Evolutionary conservation across 73 alveolate genomes (phyloP).

Genomic region (Paramecium octaurelia): DNA sequence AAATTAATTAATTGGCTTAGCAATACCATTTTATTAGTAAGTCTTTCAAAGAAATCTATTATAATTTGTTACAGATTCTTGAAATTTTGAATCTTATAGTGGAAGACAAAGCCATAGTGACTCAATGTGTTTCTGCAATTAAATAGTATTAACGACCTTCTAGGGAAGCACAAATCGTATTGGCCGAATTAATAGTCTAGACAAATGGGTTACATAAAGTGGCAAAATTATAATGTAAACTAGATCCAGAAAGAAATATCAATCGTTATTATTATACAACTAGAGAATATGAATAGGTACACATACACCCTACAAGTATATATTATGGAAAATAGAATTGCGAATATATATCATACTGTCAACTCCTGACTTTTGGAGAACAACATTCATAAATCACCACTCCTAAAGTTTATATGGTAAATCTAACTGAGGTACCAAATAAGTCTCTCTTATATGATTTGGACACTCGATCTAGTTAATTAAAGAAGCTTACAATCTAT

Average conservation of each 20-base stretch:
- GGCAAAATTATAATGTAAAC: neutral
- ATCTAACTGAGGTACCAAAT: constrained; percentile 48
- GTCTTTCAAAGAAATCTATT: constrained; percentile 52
- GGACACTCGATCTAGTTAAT: constrained; percentile 10
- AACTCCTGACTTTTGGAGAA: neutral
- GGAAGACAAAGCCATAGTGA: constrained; percentile 25
- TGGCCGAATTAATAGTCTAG: neutral
- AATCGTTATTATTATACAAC: constrained; percentile 35
- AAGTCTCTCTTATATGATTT: constrained; percentile 5
- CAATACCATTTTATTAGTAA: constrained; percentile 35
- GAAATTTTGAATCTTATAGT: constrained; percentile 40
- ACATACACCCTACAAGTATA: neutral
- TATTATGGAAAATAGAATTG: neutral
- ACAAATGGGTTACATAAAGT: constrained; percentile 32
- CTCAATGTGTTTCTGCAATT: neutral
- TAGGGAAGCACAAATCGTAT: neutral
- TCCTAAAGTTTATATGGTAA: constrained; percentile 31
- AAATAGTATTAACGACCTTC: constrained; percentile 17
- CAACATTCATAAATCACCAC: neutral
- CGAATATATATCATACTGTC: neutral
- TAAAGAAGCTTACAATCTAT: neutral
- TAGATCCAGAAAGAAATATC: neutral
- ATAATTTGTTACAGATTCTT: constrained; percentile 37
- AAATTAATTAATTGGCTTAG: neutral
- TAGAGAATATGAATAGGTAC: constrained; percentile 3